Base-by-base conservation (phyloP, 306 rosid genomes). In the Betula pendula region DNA sequence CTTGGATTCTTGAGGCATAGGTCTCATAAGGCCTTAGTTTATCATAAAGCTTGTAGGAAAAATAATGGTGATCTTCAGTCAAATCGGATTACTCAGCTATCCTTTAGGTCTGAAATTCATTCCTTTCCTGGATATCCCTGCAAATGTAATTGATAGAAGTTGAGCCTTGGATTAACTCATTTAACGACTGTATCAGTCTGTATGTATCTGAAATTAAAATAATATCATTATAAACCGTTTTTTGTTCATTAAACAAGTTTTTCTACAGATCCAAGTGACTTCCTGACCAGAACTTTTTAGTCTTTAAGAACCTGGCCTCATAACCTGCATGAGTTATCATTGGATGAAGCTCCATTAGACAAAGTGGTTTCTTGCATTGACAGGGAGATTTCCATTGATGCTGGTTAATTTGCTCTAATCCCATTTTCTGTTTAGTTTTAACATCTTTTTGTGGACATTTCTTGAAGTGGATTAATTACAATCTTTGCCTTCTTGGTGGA, bases 381-480 rank as follows among this genome's bases (percentile, higher is more conserved):
- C 50, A 9, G 33, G 24, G 75, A 22, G 65, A 11, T 47, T 55
- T 59, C 62, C 48, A 65, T 62, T 31, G 42, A 19, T 62, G 40
- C 2, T 62, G 11, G 72, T 68, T 43, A 68, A 42, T 43, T 68
- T 40, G 52, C 35, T 20, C 16, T 20, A 58, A 17, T 59, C 75
- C 69, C 48, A 73, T 75, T 27, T 65, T 70, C 59, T 52, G 22
- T n/a, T n/a, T 0, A 19, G 59, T n/a, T 27, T 48, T 53, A 56
- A 50, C 44, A 24, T 72, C 58, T 8, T 43, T 77, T 16, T 56
- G 35, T 2, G 67, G 69, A 63, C 63, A n/a, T 20, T 68, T 77
- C 73, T 75, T 72, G 10, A 58, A 66, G 53, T 78, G 45, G 58
- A 68, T 76, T 68, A 51, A 27, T 66, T 35, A 8, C 70, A 38